Evolutionary conservation across 805 yeast genomes (phyloP), one percentile per base, ranked within the genome.

Genomic region (Yarrowia keelungensis): DNA sequence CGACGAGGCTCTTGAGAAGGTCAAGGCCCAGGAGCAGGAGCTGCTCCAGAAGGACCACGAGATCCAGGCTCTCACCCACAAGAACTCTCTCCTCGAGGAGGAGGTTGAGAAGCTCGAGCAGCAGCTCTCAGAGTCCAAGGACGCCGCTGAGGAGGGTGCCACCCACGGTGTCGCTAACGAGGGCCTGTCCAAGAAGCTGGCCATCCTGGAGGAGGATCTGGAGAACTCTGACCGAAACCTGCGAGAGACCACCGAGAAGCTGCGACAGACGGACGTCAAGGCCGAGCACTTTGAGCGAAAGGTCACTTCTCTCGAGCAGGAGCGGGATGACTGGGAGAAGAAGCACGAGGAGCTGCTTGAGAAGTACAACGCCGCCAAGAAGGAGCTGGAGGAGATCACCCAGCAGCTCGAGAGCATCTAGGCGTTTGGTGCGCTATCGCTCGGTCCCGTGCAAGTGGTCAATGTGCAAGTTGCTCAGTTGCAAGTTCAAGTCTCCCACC

Each of bases 261-360:
- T 94, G 80, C 91, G 97, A 81, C 97, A 92, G 79, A 88, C 97
- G 69, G 99, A 95, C 78, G 87, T 95, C 82, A 92, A 92, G 83
- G 94, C 95, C 73, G 99, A 95, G 82, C 97, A 92, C 81, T 86
- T 92, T 80, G 97, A 92, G 82, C 91, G 97, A 83, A 92, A 90
- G 83, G 97, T 94, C 70, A 85, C 91, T 70, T 91, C 97, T 45
- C 85, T 93, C 78, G 98, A 94, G 83, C 83, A 89, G 74, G 98
- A 95, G 83, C 92, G 91, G 81, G 95, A 91, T 74, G 90, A 89
- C 72, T 85, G 90, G 86, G 98, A 95, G 84, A 85, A 86, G 83
- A 92, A 92, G 82, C 89, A 84, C 77, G 98, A 94, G 83, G 97
- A 91, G 78, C 83, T 94, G 79, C 84, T 89, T 74, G 88, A 85